Base-by-base conservation (phyloP, 2,329 filamentous ascomycete genomes). In the Helminthosporium solani region DNA sequence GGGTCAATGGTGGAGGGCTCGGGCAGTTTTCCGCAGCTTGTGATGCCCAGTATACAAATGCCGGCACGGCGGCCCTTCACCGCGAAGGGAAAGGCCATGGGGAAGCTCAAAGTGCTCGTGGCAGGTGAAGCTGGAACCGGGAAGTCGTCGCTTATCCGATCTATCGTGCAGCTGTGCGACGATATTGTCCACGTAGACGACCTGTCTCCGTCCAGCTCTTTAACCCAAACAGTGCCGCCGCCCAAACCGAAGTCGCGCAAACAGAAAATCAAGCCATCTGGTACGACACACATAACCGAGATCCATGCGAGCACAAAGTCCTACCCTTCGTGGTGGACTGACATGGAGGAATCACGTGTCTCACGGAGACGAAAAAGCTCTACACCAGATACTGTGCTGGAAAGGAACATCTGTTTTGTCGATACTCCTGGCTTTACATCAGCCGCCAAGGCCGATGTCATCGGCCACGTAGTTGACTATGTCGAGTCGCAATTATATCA, bases 31-130 rank as follows among this genome's bases (percentile, higher is more conserved):
- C 86, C 87, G 19, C 91, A 97, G 69, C 79, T 99, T n/a, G 88
- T 99, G 49, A 99, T 99, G 94, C 94, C 94, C 4, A 96, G 90
- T 63, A 86, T 99, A 60, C 85, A 83, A 51, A 94, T 99, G 82
- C 92, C 94, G 3, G 87, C 83, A 50, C 84, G 94, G 40, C 81
- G 90, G 41, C 91, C 91, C 0, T 97, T 97, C 68, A 96, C 94
- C 0, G 83, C 87, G n/a, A 81, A 81, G 37, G 94, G 94, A 14
- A 92, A 87, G 72, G 80, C 79, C 27, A 81, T 97, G 67, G 92
- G 92, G 1, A 85, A 89, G 58, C 76, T 97, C 44, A 97, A 95
- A 73, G 76, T 97, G n/a, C 76, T 97, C 53, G 77, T 97, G 44
- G 87, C 90, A 41, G 94, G 94, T 23, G 82, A 84, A 61, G 80